A percentile compares a stretch with the other conserved stretches of the same genome.
phyloP scores from a whole-genome alignment of 2,329 filamentous ascomycete species.

The Botrytis tulipae region DNA sequence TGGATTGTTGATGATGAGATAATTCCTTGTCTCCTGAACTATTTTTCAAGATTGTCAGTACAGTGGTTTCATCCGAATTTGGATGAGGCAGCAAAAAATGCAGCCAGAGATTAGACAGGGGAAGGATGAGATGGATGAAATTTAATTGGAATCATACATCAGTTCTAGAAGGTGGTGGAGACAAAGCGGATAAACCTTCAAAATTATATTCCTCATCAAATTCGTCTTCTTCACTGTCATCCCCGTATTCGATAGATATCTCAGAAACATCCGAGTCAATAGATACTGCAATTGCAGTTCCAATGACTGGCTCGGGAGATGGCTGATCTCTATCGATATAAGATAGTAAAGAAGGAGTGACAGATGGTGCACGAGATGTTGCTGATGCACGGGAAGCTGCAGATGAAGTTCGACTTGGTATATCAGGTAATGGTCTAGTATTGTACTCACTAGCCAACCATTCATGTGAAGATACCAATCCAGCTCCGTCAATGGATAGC shows the following conservation, averaged over 20 bases:
- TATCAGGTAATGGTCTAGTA: constrained; percentile 15
- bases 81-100: neutral
- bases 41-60: neutral
- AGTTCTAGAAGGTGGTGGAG: neutral
- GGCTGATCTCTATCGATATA: constrained; percentile 25
- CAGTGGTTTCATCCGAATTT: neutral
- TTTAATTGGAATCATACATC: neutral
- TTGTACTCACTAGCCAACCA: constrained; percentile 15
- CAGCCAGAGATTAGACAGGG: neutral
- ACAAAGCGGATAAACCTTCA: constrained; percentile 5
- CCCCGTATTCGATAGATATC: neutral
- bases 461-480: neutral
- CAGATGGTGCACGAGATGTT: constrained; percentile 24
- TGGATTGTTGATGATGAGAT: constrained; percentile 18
- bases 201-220: neutral
- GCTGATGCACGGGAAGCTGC: constrained; percentile 15
- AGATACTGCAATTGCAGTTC: constrained; percentile 23
- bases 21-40: constrained; percentile 22
- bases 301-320: constrained; percentile 27
- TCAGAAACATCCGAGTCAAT: constrained; percentile 15
- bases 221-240: neutral
- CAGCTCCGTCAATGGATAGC: constrained; percentile 4
- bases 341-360: constrained; percentile 25
- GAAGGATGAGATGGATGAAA: neutral
- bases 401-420: constrained; percentile 15